Base-by-base conservation (phyloP, 2,329 filamentous ascomycete genomes). In the Exophiala xenobiotica region DNA sequence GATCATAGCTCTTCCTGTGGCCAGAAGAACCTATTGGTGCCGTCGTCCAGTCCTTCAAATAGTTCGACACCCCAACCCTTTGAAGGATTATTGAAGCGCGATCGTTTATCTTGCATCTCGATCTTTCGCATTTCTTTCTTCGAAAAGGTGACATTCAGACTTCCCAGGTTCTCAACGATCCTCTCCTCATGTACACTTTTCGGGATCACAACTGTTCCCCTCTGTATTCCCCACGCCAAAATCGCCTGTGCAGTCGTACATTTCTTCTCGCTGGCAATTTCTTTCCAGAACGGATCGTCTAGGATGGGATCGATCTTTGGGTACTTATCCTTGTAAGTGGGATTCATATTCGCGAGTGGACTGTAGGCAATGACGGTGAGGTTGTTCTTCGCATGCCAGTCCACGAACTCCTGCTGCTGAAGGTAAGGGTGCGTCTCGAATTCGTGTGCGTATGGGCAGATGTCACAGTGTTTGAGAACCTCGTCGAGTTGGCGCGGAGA, bases 151-250 rank as follows among this genome's bases (percentile, higher is more conserved):
- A 61, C 50, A n/a, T 61, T 52, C 38, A 58, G 20, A 24, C 45
- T 59, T 40, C 27, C 67, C 5, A 74, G 65, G 53, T 80, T 79
- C 61, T 78, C 71, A 14, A 62, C 49, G 19, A 79, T 74, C 27
- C 72, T 61, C 33, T 65, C 57, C 44, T 69, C 66, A 51, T 75
- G 72, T 3, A 68, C 68, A 46, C 71, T 75, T 65, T 79, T 80
- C 1, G 77, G 78, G 33, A 80, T 79, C 3, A 79, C 74, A 33
- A 68, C 65, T 2, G 73, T 75, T 7, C 73, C 74, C 14, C 77
- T 64, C 53, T 70, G 67, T 5, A 77, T 63, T 0, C 73, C 74
- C 78, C 78, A 80, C 1, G 68, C 72, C 3, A 80, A 65, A 4
- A 75, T 65, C 0, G 73, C 66, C 53, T 78, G 75, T 0, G 76